Evolutionary conservation across 768 basidiomycete species (phyloP).

Genomic region (Amyloporia xantha): DNA sequence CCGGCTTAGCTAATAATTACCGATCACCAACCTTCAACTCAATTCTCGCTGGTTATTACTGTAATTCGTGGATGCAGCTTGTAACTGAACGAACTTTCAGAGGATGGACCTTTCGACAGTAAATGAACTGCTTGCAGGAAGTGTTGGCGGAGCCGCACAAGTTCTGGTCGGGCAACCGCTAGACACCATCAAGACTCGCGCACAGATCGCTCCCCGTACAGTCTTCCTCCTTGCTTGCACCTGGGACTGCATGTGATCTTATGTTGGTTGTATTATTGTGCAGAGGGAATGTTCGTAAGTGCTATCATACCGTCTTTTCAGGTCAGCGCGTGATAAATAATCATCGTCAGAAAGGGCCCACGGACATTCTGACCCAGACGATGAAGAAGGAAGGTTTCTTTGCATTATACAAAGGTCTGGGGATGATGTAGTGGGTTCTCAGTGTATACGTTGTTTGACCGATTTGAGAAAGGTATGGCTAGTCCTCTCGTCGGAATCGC

Average conservation of each 20-base stretch:
- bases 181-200: slow-evolving; percentile 84
- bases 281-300: slow-evolving; percentile 87
- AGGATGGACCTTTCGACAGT: slow-evolving; percentile 48
- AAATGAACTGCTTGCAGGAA: slow-evolving; percentile 84
- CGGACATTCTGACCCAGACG: slow-evolving; percentile 85
- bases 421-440: slow-evolving; percentile 9
- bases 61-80: too few species aligned
- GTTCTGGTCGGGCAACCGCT: slow-evolving; percentile 92
- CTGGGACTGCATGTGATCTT: slow-evolving; percentile 5
- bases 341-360: slow-evolving; percentile 73
- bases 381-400: slow-evolving; percentile 83
- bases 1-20: too few species aligned
- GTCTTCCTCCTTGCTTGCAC: slow-evolving; percentile 12
- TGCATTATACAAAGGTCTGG: slow-evolving; percentile 94
- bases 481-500: slow-evolving; percentile 90
- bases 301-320: too few species aligned
- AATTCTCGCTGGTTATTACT: too few species aligned
- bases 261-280: background rate
- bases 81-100: too few species aligned
- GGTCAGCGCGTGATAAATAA: background rate
- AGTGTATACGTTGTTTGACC: background rate
- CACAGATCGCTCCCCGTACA: slow-evolving; percentile 80
- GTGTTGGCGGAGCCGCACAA: slow-evolving; percentile 89
- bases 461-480: slow-evolving; percentile 59
- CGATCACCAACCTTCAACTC: too few species aligned